These are phyloP conservation scores for Daldinia childiae DNA, from an alignment of 495 filamentous ascomycete genomes.

Conservation along the genomic window DNA sequence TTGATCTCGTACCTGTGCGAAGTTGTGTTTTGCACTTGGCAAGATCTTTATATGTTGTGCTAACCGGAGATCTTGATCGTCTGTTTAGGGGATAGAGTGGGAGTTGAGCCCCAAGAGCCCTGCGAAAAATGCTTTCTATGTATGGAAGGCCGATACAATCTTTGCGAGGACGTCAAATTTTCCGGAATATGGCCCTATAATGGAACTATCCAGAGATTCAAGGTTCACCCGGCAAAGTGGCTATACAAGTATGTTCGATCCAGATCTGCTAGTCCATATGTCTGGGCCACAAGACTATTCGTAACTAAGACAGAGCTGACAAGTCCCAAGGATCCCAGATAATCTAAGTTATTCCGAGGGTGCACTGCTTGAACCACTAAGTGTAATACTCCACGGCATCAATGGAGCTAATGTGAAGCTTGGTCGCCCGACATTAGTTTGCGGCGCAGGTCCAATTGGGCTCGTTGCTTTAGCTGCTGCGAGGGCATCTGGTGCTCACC, in stretches of 20 bases:
- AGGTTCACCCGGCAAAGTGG: slow-evolving; percentile 63
- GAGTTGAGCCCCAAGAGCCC: slow-evolving; percentile 59
- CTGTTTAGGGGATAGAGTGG: slow-evolving; percentile 56
- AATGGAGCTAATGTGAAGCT: slow-evolving; percentile 52
- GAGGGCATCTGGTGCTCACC: slow-evolving; percentile 69
- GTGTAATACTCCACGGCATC: slow-evolving; percentile 58
- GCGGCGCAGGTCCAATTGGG: slow-evolving; percentile 62
- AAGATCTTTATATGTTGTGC: neutral
- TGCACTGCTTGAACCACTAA: slow-evolving; percentile 61
- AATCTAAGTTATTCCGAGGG: slow-evolving; percentile 56
- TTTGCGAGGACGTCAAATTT: slow-evolving; percentile 59
- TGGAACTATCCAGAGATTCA: slow-evolving; percentile 67
- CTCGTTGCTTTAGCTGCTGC: slow-evolving; percentile 61
- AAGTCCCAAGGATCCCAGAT: slow-evolving; percentile 49
- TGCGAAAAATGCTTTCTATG: slow-evolving; percentile 60
- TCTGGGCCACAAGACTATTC: neutral
- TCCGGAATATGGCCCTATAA: slow-evolving; percentile 67
- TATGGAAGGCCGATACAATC: slow-evolving; percentile 58
- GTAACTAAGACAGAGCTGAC: slow-evolving; percentile 9
- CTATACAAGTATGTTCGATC: slow-evolving; percentile 53
- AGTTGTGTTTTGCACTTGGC: neutral
- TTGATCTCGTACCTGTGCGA: neutral
- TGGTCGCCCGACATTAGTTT: slow-evolving; percentile 54
- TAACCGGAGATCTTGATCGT: slow-evolving; percentile 7
- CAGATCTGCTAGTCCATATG: neutral